Evolutionary conservation across 1,284 basidiomycete genomes (phyloP), one percentile per base, ranked within the genome.

Genomic region (Cryptococcus sp.): DNA sequence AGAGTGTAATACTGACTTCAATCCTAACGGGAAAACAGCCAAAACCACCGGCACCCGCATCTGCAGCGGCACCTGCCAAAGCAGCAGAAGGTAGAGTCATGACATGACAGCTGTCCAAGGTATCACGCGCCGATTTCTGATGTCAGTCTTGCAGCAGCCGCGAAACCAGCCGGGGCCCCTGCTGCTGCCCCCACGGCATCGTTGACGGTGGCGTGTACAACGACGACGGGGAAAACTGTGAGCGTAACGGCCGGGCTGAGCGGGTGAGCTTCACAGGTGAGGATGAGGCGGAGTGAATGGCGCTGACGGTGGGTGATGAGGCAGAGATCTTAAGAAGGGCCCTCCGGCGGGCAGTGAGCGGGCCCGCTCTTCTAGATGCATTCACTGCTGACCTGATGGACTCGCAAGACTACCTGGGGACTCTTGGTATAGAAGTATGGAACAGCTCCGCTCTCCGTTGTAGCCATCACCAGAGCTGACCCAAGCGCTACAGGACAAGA

Each of bases 361-460:
- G 18, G 44, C 40, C 13, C 4, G 23, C 11, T 3, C 50, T 43
- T 40, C 20, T n/a, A 23, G 35, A 39, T 20, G 48, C 18, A 43
- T 7, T 42, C 12, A 28, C n/a, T 16, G 36, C 40, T 52, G 53
- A 58, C 33, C 35, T 23, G 4, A n/a, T 28, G 23, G 28, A 33
- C 28, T 33, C 33, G 13, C 46, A n/a, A 73, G 71, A 64, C 40
- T 75, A 73, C 47, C 66, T 75, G 1, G 73, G 73, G 4, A 69
- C 67, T 1, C 53, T 73, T 42, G 56, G 58, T 2, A 66, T 75
- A 21, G 69, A 68, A 44, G 70, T 71, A 58, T 57, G 28, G 52
- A n/a, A n/a, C n/a, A n/a, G n/a, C n/a, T n/a, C n/a, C n/a, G n/a
- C n/a, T n/a, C n/a, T n/a, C n/a, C n/a, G n/a, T n/a, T n/a, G n/a